Evolutionary conservation across 495 filamentous ascomycete genomes (phyloP).

Genomic region (Corynascus novoguineensis): DNA sequence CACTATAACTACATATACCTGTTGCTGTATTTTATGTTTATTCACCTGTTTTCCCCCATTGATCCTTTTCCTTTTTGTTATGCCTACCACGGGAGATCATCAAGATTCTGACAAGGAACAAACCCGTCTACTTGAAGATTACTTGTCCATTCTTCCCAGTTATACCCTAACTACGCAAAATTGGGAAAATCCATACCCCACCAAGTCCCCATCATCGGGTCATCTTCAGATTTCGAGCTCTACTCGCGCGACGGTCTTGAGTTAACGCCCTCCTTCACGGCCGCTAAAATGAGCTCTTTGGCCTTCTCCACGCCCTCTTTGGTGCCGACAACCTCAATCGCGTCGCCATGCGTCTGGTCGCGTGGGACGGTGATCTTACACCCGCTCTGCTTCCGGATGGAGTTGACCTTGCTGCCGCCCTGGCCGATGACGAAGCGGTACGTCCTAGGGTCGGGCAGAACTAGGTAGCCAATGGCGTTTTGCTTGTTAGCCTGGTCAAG

Average conservation of each 20-base stretch:
- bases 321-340: constrained; percentile 80
- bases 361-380: constrained; percentile 89
- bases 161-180: no score
- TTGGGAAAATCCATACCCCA: no score
- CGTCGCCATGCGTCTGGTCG: constrained; percentile 68
- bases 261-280: constrained; percentile 53
- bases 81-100: no score
- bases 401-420: constrained; percentile 83
- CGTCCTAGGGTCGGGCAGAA: constrained; percentile 80
- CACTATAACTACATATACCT: no score
- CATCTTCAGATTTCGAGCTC: neutral
- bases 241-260: constrained; percentile 7
- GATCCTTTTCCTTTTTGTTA: no score
- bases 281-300: constrained; percentile 78
- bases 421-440: constrained; percentile 88
- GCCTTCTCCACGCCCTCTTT: constrained; percentile 80
- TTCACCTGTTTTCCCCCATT: no score
- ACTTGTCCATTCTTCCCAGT: no score
- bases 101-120: no score
- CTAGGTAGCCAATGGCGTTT: constrained; percentile 73
- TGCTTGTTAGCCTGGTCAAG: constrained; percentile 67
- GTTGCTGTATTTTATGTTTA: no score
- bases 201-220: no score
- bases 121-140: no score
- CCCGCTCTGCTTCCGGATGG: constrained; percentile 84